Evolutionary conservation across 371 early-diverging fungal species (phyloP), one percentile per base, ranked within the genome.

Genomic region (Paraphysoderma sedebokerense): DNA sequence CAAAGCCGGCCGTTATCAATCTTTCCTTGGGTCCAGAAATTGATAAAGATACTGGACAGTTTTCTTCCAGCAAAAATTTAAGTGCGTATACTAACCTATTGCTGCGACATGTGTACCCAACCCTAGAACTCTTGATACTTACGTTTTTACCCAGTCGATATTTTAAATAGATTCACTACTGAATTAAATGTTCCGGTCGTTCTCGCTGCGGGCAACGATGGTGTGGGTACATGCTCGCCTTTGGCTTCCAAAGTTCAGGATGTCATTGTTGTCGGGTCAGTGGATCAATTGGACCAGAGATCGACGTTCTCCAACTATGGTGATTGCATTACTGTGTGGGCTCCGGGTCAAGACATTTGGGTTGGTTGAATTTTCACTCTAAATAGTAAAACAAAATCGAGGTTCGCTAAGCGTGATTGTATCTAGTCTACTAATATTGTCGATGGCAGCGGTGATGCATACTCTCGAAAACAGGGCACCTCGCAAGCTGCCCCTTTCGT

Each of bases 401-500:
- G n/a, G n/a, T n/a, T n/a, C n/a, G n/a, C n/a, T n/a, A n/a, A n/a
- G n/a, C n/a, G n/a, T n/a, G n/a, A n/a, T n/a, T n/a, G n/a, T n/a
- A n/a, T n/a, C n/a, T n/a, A n/a, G n/a, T n/a, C n/a, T n/a, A n/a
- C n/a, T n/a, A n/a, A n/a, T n/a, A n/a, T n/a, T n/a, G n/a, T n/a
- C n/a, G n/a, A n/a, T n/a, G n/a, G n/a, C n/a, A n/a, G n/a, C n/a
- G n/a, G n/a, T n/a, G n/a, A n/a, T n/a, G n/a, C n/a, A n/a, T n/a
- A n/a, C n/a, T n/a, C n/a, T n/a, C n/a, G n/a, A n/a, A n/a, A n/a
- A n/a, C n/a, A n/a, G n/a, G 71, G 71, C 2, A 70, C 71, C 23
- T 67, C 67, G 13, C 65, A 68, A 64, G 69, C 71, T 9, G 48
- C 70, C 23, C 71, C 71, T 2, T 63, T 65, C 45, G 64, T 63